Base-by-base conservation (phyloP, 805 yeast species). In the Candida ficus region DNA sequence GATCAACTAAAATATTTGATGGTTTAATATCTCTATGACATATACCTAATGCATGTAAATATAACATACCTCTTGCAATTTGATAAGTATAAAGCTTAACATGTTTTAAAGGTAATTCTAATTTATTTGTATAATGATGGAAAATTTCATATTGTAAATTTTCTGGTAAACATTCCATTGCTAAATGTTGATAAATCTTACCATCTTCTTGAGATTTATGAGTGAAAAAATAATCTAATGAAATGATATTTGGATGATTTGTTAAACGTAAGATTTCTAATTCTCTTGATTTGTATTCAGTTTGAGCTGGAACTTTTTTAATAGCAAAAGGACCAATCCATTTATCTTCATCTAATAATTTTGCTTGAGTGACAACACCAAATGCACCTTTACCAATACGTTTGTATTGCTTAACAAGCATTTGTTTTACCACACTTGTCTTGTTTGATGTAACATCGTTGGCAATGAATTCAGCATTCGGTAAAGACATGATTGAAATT, bases 21-120 rank as follows among this genome's bases (percentile, higher is more conserved):
- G 95, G 95, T 60, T 85, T 85, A 43, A 85, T 81, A 62, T 85
- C 95, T 61, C 95, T 71, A 62, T 85, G 95, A 42, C 89, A 80
- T 41, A 84, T 82, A 3, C 86, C 88, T 51, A 82, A 73, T 16
- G 90, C 81, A 60, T 85, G 95, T 50, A 85, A 66, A 58, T 85
- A 85, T 39, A 82, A 72, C 91, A 85, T 83, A 30, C 88, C 93
- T 53, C 91, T 71, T 1, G 91, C 83, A 43, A 85, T 76, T 62
- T 85, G 95, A 59, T 80, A 84, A 13, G 85, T 73, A 60, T 84
- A 85, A 18, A 83, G 75, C 58, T 83, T 83, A 66, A 85, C 76
- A 57, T 83, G 90, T 35, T 81, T 77, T 49, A 80, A 71, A 4
- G 88, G 89, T 37, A 85, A 64, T 41, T 78, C 78, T 46, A 76